A percentile compares a stretch with the other conserved stretches of the same genome.
phyloP scores from a whole-genome alignment of 768 basidiomycete genomes.

The Mycena albidolilacea region DNA sequence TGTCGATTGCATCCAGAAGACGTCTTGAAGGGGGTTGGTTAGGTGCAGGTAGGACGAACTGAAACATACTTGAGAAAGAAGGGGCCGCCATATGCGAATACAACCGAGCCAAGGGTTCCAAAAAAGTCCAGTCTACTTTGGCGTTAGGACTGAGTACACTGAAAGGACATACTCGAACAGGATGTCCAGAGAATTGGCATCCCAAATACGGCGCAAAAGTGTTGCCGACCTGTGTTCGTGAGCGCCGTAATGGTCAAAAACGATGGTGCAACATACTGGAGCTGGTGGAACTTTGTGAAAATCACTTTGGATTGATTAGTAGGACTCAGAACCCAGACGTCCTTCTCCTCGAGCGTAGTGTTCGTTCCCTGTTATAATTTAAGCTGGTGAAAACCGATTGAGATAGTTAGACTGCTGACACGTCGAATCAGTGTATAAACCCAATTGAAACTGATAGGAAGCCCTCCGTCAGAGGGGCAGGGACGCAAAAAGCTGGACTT shows the following conservation, averaged over 20 bases:
- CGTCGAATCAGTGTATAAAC: conserved; percentile 72
- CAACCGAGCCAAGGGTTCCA: conserved; percentile 77
- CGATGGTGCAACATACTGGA: conserved; percentile 3
- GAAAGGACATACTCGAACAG: conserved; percentile 48
- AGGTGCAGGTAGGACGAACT: neutral
- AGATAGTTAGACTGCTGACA: conserved; percentile 22
- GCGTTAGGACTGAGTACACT: neutral
- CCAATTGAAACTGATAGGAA: conserved; percentile 56
- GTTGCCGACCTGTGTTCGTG: conserved; percentile 41
- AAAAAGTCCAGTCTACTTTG: conserved; percentile 69
- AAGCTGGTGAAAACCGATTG: neutral
- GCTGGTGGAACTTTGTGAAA: conserved; percentile 63
- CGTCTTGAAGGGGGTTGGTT: conserved; percentile 9
- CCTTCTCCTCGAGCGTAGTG: conserved; percentile 75
- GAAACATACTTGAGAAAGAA: conserved; percentile 83
- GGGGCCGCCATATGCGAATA: conserved; percentile 85
- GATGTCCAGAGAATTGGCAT: conserved; percentile 64
- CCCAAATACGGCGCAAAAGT: conserved; percentile 58
- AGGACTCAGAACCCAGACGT: conserved; percentile 83
- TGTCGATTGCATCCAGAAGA: conserved; percentile 49
- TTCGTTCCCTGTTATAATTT: conserved; percentile 53
- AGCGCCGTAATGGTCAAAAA: neutral
- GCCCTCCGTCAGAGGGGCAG: neutral
- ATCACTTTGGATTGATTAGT: conserved; percentile 76
- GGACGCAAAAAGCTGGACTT: neutral